Base-by-base conservation (phyloP, 202 grass and related monocot species). In the Bolboschoenoplectus hybrid region DNA sequence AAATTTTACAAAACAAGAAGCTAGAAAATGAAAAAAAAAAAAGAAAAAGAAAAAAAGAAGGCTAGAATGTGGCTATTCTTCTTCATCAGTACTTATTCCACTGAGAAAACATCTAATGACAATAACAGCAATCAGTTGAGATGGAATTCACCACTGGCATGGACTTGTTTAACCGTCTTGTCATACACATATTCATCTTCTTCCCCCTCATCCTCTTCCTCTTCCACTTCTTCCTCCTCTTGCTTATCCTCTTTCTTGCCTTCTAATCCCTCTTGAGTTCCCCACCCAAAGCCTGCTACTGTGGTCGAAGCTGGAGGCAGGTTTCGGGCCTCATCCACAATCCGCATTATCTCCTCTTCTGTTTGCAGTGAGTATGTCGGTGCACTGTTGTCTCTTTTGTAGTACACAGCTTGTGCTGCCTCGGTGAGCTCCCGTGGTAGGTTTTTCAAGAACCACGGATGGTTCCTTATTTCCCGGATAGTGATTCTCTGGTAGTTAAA, bases 381-480 rank as follows among this genome's bases (percentile, higher is more conserved):
- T 14, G 90, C 84, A 64, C 72, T 80, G 84, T 92, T 95, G 74
- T 91, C 93, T 63, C 81, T 95, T 89, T 94, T 95, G 85, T 98
- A 98, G 84, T 98, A 95, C 47, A 91, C 92, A 1, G 91, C 87
- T 85, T 98, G 95, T 10, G 4, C 91, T n/a, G 86, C 78, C 89
- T 98, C 95, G 55, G 89, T 94, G 61, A 98, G 89, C 87, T 95
- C 95, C 80, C 93, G 90, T 38, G 95, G 91, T 82, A 98, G 86
- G 80, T 98, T 98, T 87, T 95, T 98, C 56, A 98, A 85, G 79
- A 98, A 95, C 95, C 95, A 98, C 34, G 95, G 93, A 74, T 98
- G 93, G 81, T 98, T 98, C 71, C 93, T 94, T 84, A 98, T 98
- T 85, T 98, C 95, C 82, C 93, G 91, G n/a, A 98, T 92, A 1